Conservation (phyloP, 2,329 filamentous ascomycete species). For the Aspergillus hiratsukae region DNA sequence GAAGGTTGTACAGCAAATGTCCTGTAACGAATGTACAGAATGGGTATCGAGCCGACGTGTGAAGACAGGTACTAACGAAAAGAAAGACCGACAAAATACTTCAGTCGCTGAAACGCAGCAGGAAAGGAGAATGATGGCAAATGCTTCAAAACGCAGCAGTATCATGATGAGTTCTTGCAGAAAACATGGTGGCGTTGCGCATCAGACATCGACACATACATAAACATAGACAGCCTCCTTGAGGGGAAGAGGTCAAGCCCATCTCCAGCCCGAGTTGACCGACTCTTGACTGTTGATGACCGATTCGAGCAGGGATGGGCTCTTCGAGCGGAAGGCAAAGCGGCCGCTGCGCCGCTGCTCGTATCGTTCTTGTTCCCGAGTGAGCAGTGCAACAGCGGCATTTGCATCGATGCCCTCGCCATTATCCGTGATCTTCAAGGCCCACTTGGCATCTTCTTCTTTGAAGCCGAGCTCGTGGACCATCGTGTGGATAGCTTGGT, state of each 20-base stretch:
- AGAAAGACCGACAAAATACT: not conserved
- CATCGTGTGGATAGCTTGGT: slow-evolving; percentile 53
- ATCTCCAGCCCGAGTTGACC: slow-evolving; percentile 34
- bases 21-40: slow-evolving; percentile 2
- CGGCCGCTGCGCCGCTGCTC: slow-evolving; percentile 14
- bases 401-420: slow-evolving; percentile 56
- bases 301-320: slow-evolving; percentile 18
- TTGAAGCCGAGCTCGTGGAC: slow-evolving; percentile 57
- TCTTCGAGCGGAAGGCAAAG: slow-evolving; percentile 12
- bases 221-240: not conserved
- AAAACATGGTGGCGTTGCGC: not conserved
- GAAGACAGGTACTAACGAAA: not conserved
- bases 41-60: slow-evolving; percentile 3
- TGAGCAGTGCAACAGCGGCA: slow-evolving; percentile 53
- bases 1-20: not conserved
- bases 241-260: slow-evolving; percentile 26
- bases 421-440: slow-evolving; percentile 55
- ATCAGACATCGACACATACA: not conserved
- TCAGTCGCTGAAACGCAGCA: not conserved
- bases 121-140: not conserved
- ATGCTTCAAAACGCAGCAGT: not conserved
- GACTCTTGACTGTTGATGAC: slow-evolving; percentile 23
- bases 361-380: slow-evolving; percentile 35
- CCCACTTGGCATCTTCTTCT: slow-evolving; percentile 51
- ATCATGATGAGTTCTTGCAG: not conserved